Evolutionary conservation across 1,284 basidiomycete genomes (phyloP), one percentile per base, ranked within the genome.

Genomic region (Fomitiporia mediterranea): DNA sequence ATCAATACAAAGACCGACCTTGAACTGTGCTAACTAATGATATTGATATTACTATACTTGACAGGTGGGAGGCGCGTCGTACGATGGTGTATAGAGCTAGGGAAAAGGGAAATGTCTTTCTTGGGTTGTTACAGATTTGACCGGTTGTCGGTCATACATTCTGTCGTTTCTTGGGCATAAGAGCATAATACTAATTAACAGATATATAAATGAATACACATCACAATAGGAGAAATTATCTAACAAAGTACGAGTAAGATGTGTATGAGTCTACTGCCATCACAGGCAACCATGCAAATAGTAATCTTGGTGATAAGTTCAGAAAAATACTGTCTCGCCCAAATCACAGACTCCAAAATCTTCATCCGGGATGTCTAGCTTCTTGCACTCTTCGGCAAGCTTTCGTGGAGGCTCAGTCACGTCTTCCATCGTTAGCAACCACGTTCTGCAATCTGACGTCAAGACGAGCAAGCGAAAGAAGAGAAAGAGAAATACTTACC

Each of bases 381-480:
- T 76, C 64, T 74, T 70, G 57, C 77, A 74, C 54, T 81, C 82
- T 32, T 75, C 70, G 1, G 68, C 73, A 8, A 87, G 71, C 56
- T 72, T 67, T 56, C 72, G 70, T 0, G 83, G 82, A 2, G 84
- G 84, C 62, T 86, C 84, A 46, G 75, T 67, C 27, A 84, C 72
- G 8, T 76, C 73, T 66, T 89, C 85, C 11, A 67, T 64, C 0
- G 80, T 80, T 37, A 82, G 63, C 0, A 73, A 67, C 78, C 79
- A 83, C 0, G 79, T 80, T 37, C 73, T 72, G 49, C 53, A 23
- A 28, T 30, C 58, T 57, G 53, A 42, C 43, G 17, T 15, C 35
- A 9, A 4, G 46, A 35, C 38, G 19, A 9, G 25, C 37, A 23
- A 55, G 19, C 42, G 43, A 35, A 32, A 28, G 35, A 61, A 60